Percentiles rank a stretch among this genome's conserved stretches.
Conservation (phyloP, 2,329 filamentous ascomycete genomes). For the Nothophoma quercina region DNA sequence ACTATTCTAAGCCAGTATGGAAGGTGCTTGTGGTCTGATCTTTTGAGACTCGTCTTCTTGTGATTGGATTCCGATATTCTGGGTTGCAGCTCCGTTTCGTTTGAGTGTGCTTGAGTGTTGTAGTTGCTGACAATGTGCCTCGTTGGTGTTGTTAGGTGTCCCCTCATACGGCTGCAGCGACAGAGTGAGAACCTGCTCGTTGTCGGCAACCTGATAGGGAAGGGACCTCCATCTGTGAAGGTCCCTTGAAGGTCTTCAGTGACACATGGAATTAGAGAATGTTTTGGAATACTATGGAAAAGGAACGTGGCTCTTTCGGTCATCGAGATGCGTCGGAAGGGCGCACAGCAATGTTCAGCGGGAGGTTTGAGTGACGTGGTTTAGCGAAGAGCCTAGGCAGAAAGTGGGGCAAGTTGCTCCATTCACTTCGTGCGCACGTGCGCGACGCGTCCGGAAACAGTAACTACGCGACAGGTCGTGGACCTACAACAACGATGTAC, state of each 20-base stretch:
- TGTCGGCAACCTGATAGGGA: slow-evolving; percentile 26
- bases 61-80: background rate
- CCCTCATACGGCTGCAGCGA: slow-evolving; percentile 27
- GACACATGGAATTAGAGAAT: slow-evolving; percentile 18
- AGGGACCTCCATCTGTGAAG: slow-evolving; percentile 36
- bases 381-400: slow-evolving; percentile 31
- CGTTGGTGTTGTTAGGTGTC: slow-evolving; percentile 19
- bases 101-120: background rate
- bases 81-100: background rate
- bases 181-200: slow-evolving; percentile 30
- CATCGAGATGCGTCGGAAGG: slow-evolving; percentile 30
- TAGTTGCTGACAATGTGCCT: background rate
- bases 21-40: background rate
- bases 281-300: slow-evolving; percentile 43
- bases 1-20: background rate
- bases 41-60: too few species aligned
- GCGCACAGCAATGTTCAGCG: slow-evolving; percentile 26
- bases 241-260: slow-evolving; percentile 7
- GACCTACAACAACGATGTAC: slow-evolving; percentile 2
- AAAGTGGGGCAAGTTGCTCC: slow-evolving; percentile 16
- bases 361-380: slow-evolving; percentile 16
- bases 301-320: slow-evolving; percentile 14
- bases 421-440: slow-evolving; percentile 28
- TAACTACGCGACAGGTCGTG: background rate
- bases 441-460: slow-evolving; percentile 10